These are phyloP conservation scores for Ustilago xerochloae DNA, from an alignment of 1,284 basidiomycete genomes.

Conservation along the genomic window DNA sequence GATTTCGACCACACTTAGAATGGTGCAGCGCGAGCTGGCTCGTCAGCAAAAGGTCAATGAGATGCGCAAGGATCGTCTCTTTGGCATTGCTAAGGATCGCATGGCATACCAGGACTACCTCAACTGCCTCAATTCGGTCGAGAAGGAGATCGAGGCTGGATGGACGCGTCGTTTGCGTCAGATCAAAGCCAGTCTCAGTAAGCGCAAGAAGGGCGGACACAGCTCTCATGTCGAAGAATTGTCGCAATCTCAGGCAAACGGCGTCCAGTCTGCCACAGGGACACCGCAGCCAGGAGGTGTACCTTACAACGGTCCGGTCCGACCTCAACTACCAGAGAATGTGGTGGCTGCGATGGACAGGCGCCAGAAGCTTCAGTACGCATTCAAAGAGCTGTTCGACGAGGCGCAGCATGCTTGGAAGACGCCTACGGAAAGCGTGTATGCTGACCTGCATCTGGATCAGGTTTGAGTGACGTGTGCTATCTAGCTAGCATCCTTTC, in stretches of 20 bases:
- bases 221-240: conserved; percentile 38
- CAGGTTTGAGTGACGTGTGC: conserved; percentile 24
- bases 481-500: background rate
- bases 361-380: conserved; percentile 52
- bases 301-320: conserved; percentile 52
- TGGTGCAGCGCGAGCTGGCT: conserved; percentile 84
- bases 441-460: conserved; percentile 43
- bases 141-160: conserved; percentile 64
- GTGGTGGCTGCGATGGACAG: conserved; percentile 58
- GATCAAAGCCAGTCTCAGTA: conserved; percentile 62
- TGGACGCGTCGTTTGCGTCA: conserved; percentile 64
- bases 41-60: conserved; percentile 83
- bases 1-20: conserved; percentile 86
- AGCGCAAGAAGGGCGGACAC: conserved; percentile 60
- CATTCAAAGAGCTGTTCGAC: conserved; percentile 63
- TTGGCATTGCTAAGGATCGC: conserved; percentile 82
- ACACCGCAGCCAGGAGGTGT: conserved; percentile 30
- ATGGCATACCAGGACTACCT: conserved; percentile 78
- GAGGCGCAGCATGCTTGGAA: conserved; percentile 51
- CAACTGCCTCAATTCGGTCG: conserved; percentile 59
- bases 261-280: conserved; percentile 29
- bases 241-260: conserved; percentile 27
- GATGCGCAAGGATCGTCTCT: conserved; percentile 79
- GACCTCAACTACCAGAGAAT: conserved; percentile 58
- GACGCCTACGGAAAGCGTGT: conserved; percentile 56